A percentile compares a stretch with the other conserved stretches of the same genome.
Evolutionary conservation across 148 eudicot species (phyloP).

Genomic region (Nyssa sinensis): DNA sequence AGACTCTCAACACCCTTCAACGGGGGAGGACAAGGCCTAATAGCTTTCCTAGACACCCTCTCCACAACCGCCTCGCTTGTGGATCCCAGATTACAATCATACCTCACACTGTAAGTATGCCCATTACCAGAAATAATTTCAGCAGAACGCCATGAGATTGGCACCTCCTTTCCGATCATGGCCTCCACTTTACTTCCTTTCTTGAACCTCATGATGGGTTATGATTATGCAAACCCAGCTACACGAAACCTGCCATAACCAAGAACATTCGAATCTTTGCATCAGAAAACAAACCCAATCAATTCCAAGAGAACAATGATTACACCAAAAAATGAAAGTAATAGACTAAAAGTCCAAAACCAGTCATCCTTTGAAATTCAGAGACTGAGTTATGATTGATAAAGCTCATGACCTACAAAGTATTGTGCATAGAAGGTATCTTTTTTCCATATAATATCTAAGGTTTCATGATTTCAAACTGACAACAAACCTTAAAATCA

Average conservation of each 20-base stretch:
- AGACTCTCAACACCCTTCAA: slow-evolving; percentile 20
- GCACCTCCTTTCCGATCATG: slow-evolving; percentile 35
- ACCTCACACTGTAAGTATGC: slow-evolving; percentile 47
- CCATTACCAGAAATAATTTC: slow-evolving; percentile 45
- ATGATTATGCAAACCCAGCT: neutral
- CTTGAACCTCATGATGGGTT: slow-evolving; percentile 31
- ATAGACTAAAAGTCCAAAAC: neutral
- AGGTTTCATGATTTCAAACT: neutral
- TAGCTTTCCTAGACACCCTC: slow-evolving; percentile 38
- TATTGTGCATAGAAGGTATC: neutral
- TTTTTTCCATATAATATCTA: neutral
- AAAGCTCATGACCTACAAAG: neutral
- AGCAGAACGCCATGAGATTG: slow-evolving; percentile 45
- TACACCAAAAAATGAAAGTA: neutral
- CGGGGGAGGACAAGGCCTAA: slow-evolving; percentile 56
- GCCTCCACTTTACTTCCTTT: slow-evolving; percentile 51
- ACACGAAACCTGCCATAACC: slow-evolving; percentile 5
- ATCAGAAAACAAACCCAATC: neutral
- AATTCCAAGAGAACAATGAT: neutral
- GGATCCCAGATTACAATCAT: slow-evolving; percentile 33
- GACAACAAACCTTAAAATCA: neutral
- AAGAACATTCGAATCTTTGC: neutral
- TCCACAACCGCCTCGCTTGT: slow-evolving; percentile 26
- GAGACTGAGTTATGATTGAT: neutral
- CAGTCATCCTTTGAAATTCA: neutral